Conservation (phyloP, 2,329 filamentous ascomycete species). For the Penicillium sp. region DNA sequence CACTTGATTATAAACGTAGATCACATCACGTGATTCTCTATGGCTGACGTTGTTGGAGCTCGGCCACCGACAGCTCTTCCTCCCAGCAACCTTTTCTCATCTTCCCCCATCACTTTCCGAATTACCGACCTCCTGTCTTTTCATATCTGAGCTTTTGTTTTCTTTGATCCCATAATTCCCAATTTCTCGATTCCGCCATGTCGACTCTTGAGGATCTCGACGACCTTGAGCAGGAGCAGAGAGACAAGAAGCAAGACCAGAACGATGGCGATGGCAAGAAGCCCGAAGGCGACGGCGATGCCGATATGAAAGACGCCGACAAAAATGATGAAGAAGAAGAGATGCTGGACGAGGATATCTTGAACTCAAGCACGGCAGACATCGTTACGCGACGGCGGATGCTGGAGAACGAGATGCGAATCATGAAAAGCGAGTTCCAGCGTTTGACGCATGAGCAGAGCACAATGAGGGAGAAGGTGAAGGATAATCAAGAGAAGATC, state of each 20-base stretch:
- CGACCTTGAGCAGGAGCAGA: constrained; percentile 71
- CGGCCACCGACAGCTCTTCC: constrained; percentile 21
- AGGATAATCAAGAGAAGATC: constrained; percentile 98
- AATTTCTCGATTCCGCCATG: constrained; percentile 45
- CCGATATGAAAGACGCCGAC: constrained; percentile 82
- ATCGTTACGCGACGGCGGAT: constrained; percentile 83
- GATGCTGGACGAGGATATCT: constrained; percentile 83
- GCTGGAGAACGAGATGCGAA: constrained; percentile 92
- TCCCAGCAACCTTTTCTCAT: constrained; percentile 18
- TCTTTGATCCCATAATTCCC: constrained; percentile 7
- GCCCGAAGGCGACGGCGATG: constrained; percentile 59
- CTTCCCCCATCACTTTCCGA: constrained; percentile 8
- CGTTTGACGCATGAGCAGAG: constrained; percentile 90
- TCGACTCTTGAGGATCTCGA: constrained; percentile 88
- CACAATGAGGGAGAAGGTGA: constrained; percentile 96
- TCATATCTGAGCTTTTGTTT: neutral
- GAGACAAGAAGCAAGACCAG: constrained; percentile 60
- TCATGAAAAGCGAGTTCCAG: constrained; percentile 97
- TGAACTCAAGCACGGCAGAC: constrained; percentile 86
- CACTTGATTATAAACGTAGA: constrained; percentile 9
- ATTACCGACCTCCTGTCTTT: constrained; percentile 3
- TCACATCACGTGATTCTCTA: constrained; percentile 24
- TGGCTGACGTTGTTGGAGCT: constrained; percentile 34
- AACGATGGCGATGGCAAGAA: constrained; percentile 51
- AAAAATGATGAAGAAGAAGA: constrained; percentile 63